Conservation (phyloP, 441 rosid genomes). For the Gossypium schwendimanii region DNA sequence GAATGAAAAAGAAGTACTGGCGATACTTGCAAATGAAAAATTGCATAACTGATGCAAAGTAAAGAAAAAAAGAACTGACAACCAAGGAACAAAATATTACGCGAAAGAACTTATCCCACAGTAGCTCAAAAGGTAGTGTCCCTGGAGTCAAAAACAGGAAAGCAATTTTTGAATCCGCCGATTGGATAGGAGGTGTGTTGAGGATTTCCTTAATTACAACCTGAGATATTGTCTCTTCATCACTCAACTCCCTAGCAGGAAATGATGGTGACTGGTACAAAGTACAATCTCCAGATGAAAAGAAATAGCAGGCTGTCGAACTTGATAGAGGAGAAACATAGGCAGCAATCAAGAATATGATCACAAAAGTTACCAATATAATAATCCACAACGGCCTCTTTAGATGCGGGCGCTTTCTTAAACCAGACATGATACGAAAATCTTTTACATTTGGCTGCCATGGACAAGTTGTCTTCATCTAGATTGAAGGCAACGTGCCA, state of each 20-base stretch:
- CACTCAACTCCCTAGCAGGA: conserved; percentile 47
- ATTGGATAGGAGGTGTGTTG: conserved; percentile 30
- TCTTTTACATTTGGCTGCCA: conserved; percentile 7
- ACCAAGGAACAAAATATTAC: conserved; percentile 30
- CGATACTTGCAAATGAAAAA: conserved; percentile 2
- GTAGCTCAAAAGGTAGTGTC: conserved; percentile 51
- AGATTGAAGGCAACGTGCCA: conserved; percentile 8
- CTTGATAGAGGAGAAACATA: conserved; percentile 47
- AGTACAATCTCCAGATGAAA: conserved; percentile 49
- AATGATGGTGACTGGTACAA: conserved; percentile 31
- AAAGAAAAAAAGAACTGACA: not conserved
- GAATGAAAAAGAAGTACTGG: not conserved
- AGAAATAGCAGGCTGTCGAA: conserved; percentile 46
- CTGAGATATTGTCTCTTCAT: conserved; percentile 51
- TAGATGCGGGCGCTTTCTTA: conserved; percentile 26
- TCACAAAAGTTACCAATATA: conserved; percentile 44
- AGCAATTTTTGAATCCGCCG: conserved; percentile 40
- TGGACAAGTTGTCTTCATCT: conserved; percentile 11
- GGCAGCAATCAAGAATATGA: conserved; percentile 42
- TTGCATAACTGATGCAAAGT: not conserved
- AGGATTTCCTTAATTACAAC: conserved; percentile 48
- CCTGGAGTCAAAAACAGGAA: conserved; percentile 57
- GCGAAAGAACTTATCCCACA: conserved; percentile 49
- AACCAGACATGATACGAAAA: conserved; percentile 7
- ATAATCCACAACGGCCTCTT: conserved; percentile 63